phyloP scores from a whole-genome alignment of 305 asterid genomes.

The Fraxinus sp. region DNA sequence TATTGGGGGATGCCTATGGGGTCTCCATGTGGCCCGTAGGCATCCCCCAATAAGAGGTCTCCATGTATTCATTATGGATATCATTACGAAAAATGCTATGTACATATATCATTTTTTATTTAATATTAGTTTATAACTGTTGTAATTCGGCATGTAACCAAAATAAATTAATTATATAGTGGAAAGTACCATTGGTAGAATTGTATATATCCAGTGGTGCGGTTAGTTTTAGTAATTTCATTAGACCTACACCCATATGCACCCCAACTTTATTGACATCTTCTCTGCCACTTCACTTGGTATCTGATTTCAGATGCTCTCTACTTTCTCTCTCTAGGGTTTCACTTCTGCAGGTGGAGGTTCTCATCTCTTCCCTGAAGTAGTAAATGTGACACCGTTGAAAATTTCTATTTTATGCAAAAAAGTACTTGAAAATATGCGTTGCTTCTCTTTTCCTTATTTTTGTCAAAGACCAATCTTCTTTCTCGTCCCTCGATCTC shows the following conservation, averaged over 20 bases:
- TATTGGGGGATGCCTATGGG: no score
- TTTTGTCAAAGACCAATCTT: not conserved
- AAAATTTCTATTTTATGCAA: slow-evolving; percentile 23
- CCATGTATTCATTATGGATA: no score
- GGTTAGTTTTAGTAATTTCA: slow-evolving; percentile 5
- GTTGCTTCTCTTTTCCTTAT: slow-evolving; percentile 2
- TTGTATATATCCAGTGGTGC: not conserved
- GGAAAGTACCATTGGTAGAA: not conserved
- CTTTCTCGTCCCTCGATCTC: not conserved
- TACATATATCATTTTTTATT: no score
- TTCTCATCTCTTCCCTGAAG: slow-evolving; percentile 32
- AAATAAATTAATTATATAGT: not conserved
- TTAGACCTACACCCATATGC: not conserved
- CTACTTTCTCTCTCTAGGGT: slow-evolving; percentile 39
- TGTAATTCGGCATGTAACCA: not conserved
- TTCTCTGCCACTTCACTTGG: not conserved
- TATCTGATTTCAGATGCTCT: not conserved
- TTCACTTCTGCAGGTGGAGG: slow-evolving; percentile 24
- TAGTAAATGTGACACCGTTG: slow-evolving; percentile 10
- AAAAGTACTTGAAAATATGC: slow-evolving; percentile 41
- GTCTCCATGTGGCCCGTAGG: no score
- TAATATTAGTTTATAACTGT: not conserved
- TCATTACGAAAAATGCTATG: no score
- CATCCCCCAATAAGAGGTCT: no score
- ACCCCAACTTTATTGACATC: no score